Conservation (phyloP, 257 asterid species). For the Forsythia viridissima region DNA sequence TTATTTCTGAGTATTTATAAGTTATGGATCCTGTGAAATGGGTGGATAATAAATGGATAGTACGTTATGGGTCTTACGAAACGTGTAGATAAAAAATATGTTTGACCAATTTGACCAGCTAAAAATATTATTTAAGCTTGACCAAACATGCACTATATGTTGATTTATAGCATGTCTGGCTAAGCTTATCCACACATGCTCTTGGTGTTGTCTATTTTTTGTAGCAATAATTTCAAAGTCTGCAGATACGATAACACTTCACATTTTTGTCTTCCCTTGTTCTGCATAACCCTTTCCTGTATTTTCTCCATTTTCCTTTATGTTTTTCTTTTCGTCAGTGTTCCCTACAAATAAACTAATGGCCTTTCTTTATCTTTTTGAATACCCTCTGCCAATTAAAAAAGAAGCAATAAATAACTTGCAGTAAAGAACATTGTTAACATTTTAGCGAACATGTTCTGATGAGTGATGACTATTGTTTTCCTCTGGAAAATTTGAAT, state of each 20-base stretch:
- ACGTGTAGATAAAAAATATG: no score
- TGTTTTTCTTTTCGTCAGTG: not conserved
- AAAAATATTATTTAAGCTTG: no score
- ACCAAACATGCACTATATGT: not conserved
- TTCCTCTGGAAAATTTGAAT: not conserved
- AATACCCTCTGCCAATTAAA: not conserved
- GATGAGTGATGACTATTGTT: conserved; percentile 6
- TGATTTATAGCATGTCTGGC: not conserved
- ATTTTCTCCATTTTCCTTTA: not conserved
- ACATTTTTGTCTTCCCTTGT: not conserved
- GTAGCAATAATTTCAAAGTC: not conserved
- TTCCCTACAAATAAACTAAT: not conserved
- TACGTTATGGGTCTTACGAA: no score
- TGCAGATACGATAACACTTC: not conserved
- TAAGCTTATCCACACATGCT: not conserved
- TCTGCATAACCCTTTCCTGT: not conserved
- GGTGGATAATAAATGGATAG: no score
- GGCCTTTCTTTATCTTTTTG: not conserved
- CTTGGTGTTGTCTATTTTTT: not conserved
- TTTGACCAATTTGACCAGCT: no score
- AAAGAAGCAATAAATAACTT: conserved; percentile 10
- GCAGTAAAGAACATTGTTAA: conserved; percentile 1
- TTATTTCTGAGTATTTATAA: no score
- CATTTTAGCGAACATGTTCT: not conserved
- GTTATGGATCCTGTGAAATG: no score